Conservation (phyloP, 1,139 yeast genomes). For the Suhomyces atakaporum region DNA sequence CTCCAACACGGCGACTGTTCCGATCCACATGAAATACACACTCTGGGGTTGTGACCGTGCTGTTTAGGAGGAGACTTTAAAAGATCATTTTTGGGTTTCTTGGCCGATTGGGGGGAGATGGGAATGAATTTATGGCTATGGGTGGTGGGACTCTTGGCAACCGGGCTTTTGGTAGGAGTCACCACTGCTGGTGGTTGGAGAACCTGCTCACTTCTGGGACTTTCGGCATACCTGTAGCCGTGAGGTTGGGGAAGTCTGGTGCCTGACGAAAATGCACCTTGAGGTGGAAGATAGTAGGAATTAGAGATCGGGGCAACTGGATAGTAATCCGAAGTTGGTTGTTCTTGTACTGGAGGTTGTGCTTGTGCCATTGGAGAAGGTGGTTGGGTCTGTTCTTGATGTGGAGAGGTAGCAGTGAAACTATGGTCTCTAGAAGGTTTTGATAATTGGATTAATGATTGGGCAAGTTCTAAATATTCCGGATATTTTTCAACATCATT, state of each 20-base stretch:
- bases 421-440: constrained; percentile 17
- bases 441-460: constrained; percentile 44
- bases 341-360: neutral
- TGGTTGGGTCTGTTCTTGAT: constrained; percentile 1
- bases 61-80: constrained; percentile 42
- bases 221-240: constrained; percentile 15
- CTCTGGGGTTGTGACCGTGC: constrained; percentile 42
- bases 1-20: constrained; percentile 98
- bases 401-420: constrained; percentile 4
- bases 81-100: constrained; percentile 31
- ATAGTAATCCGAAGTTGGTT: neutral
- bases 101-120: constrained; percentile 46
- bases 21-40: constrained; percentile 88
- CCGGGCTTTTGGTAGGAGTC: constrained; percentile 17
- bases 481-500: constrained; percentile 49
- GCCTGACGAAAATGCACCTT: constrained; percentile 12
- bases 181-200: constrained; percentile 12
- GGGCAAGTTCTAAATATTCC: constrained; percentile 51
- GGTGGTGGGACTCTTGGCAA: neutral
- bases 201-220: constrained; percentile 10
- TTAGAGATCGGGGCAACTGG: constrained; percentile 14
- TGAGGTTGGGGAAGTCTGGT: constrained; percentile 15
- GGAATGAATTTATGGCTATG: constrained; percentile 40
- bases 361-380: constrained; percentile 1
- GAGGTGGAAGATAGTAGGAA: constrained; percentile 15